These are phyloP conservation scores for Verticillium albo-atrum DNA, from an alignment of 2,329 filamentous ascomycete species.

Conservation along the genomic window DNA sequence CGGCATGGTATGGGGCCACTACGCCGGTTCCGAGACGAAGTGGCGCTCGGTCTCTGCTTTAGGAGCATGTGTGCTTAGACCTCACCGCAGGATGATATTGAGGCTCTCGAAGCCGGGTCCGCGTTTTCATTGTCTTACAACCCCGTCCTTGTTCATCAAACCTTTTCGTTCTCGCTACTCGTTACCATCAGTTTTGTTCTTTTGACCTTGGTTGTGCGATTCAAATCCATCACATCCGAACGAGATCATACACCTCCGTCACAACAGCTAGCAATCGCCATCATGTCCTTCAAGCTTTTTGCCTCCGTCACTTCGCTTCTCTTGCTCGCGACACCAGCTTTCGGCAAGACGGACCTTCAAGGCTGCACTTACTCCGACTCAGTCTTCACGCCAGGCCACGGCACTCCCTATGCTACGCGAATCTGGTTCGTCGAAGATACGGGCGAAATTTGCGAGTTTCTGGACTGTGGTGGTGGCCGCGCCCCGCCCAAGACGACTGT, in stretches of 20 bases:
- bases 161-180: background rate
- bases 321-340: constrained; percentile 10
- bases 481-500: constrained; percentile 60
- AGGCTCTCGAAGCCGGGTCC: background rate
- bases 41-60: background rate
- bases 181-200: background rate
- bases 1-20: background rate
- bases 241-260: background rate
- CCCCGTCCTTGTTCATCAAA: background rate
- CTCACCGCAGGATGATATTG: background rate
- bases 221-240: background rate
- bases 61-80: background rate
- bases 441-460: constrained; percentile 58
- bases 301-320: background rate
- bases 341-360: constrained; percentile 38
- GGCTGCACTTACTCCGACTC: constrained; percentile 35
- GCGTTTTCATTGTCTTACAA: background rate
- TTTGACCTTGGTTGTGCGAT: no score
- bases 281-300: background rate
- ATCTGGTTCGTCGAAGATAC: constrained; percentile 59
- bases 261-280: background rate
- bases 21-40: background rate
- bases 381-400: constrained; percentile 8
- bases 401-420: constrained; percentile 19
- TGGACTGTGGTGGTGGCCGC: constrained; percentile 64